Evolutionary conservation across 495 filamentous ascomycete species (phyloP), one percentile per base, ranked within the genome.

Genomic region (Staphylotrichum tortipilum): DNA sequence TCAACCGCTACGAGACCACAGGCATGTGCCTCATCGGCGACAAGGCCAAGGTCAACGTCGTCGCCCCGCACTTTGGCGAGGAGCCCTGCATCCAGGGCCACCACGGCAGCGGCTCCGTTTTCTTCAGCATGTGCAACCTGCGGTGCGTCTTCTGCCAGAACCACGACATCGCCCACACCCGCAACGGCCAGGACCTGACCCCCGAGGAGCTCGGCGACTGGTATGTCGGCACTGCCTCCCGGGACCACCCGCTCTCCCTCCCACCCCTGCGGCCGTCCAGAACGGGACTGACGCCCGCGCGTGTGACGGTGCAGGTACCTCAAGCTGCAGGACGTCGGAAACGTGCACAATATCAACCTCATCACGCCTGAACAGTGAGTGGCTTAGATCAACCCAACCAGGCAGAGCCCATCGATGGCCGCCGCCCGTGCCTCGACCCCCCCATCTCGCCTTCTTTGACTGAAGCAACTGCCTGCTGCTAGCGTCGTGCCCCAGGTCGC

Each of bases 141-240:
- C 77, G 84, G 14, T 89, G 86, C 61, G 82, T 86, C 0, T 89
- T 89, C 59, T 91, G 86, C 63, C 85, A 89, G 62, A 89, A 89
- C 67, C 77, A 88, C 64, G 85, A 87, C 39, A 89, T 89, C 31
- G 75, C 84, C 1, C 85, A 90, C 53, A 76, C 81, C 57, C 71
- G 79, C 7, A 85, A 84, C 41, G 85, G 85, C 3, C 79, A 81
- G 55, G 83, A 88, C 53, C 64, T 88, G n/a, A 85, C 83, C 0
- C 85, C 86, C 11, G 81, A 84, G 58, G 78, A 88, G 60, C 73
- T 91, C 3, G 86, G 75, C 3, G 77, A 47, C 21, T 54, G 44
- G 26, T 28, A 28, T 5, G 26, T 28, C 10, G 6, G 26, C n/a
- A n/a, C n/a, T n/a, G n/a, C n/a, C n/a, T n/a, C n/a, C n/a, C n/a